Percentiles rank a stretch among this genome's conserved stretches.
Conservation (phyloP, 495 filamentous ascomycete genomes). For the Friedmanniomyces endolithicus region DNA sequence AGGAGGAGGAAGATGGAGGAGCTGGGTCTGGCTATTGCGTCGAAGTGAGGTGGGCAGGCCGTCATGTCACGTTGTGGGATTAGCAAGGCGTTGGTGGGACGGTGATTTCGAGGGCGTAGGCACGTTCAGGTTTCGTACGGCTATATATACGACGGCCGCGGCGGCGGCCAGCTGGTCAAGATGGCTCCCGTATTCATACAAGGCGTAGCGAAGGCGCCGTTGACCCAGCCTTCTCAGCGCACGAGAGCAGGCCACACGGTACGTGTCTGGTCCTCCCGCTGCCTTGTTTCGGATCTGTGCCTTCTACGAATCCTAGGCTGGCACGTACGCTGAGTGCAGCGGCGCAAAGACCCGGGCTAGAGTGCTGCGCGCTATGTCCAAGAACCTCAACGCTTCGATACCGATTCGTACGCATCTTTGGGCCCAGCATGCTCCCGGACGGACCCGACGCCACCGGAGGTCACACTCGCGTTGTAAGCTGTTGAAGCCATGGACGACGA, state of each 20-base stretch:
- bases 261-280: too few species aligned
- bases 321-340: too few species aligned
- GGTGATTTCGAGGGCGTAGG: not conserved
- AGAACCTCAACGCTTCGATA: not conserved
- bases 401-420: not conserved
- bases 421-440: not conserved
- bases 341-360: too few species aligned
- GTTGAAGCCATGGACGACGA: not conserved
- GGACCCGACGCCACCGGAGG: not conserved
- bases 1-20: slow-evolving; percentile 20
- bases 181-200: not conserved
- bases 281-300: too few species aligned
- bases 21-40: slow-evolving; percentile 10
- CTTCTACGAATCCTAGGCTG: too few species aligned
- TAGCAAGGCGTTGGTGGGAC: slow-evolving; percentile 1
- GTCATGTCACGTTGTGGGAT: not conserved
- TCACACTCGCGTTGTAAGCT: not conserved
- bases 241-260: too few species aligned
- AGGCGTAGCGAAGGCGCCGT: too few species aligned
- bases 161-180: too few species aligned
- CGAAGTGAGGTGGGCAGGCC: slow-evolving; percentile 11
- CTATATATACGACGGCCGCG: too few species aligned
- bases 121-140: too few species aligned
- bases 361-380: not conserved
- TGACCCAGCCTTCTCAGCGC: too few species aligned